phyloP scores from a whole-genome alignment of 2,329 filamentous ascomycete species.

The Tetracladium maxilliforme region DNA sequence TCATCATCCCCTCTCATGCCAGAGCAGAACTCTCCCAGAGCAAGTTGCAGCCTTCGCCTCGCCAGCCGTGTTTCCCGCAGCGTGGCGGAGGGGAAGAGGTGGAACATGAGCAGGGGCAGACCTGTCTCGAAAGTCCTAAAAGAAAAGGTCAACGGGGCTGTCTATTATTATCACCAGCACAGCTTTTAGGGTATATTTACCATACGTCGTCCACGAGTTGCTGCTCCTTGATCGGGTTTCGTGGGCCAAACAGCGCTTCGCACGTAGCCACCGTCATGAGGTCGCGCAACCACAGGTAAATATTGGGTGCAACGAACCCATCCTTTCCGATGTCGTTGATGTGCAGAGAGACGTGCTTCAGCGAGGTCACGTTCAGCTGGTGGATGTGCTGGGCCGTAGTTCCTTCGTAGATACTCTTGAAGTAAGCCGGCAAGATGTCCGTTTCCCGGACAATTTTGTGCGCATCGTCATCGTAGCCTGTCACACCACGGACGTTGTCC shows the following conservation, averaged over 20 bases:
- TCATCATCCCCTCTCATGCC: conserved; percentile 1
- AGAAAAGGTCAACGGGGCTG: too few species aligned
- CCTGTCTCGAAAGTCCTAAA: too few species aligned
- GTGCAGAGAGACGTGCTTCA: conserved; percentile 15
- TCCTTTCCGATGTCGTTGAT: conserved; percentile 12
- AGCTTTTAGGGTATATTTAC: too few species aligned
- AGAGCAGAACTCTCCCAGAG: conserved; percentile 1
- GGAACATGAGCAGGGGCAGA: not conserved
- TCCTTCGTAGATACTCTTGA: conserved; percentile 17
- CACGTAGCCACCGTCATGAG: conserved; percentile 21
- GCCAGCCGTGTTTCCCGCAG: not conserved
- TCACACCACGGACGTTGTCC: conserved; percentile 20
- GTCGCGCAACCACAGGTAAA: conserved; percentile 22
- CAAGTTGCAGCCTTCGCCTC: conserved; percentile 1
- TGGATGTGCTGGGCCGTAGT: conserved; percentile 16
- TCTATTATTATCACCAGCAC: too few species aligned
- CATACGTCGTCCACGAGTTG: too few species aligned
- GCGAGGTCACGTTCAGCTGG: conserved; percentile 18
- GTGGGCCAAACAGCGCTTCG: not conserved
- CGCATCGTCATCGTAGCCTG: conserved; percentile 17
- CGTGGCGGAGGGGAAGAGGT: not conserved
- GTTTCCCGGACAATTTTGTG: conserved; percentile 12
- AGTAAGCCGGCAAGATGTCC: conserved; percentile 15
- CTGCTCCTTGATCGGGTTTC: conserved; percentile 1
- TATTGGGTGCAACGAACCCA: conserved; percentile 14